Evolutionary conservation across 352 stramenopile genomes (phyloP).

Genomic region (Pilasporangium apinafurcum): DNA sequence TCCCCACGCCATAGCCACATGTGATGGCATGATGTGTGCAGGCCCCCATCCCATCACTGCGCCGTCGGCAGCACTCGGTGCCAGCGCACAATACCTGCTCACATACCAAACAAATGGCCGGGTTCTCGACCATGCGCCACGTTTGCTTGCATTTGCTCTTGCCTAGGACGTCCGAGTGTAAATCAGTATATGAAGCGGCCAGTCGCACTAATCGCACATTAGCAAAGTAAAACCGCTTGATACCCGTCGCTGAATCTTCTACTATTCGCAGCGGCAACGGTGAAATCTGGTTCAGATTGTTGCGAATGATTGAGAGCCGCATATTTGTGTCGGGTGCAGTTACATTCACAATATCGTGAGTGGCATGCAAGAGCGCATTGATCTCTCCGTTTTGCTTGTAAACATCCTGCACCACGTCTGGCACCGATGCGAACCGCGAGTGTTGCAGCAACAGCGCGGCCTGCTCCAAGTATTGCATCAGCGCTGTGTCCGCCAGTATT

Average conservation of each 20-base stretch:
- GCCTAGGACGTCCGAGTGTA: slow-evolving; percentile 64
- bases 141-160: slow-evolving; percentile 73
- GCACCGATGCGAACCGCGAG: slow-evolving; percentile 35
- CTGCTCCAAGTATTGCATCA: slow-evolving; percentile 50
- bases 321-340: slow-evolving; percentile 5
- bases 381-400: slow-evolving; percentile 55
- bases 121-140: slow-evolving; percentile 67
- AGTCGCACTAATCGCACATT: slow-evolving; percentile 61
- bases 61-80: slow-evolving; percentile 71
- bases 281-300: slow-evolving; percentile 47
- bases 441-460: slow-evolving; percentile 44
- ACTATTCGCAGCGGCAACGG: slow-evolving; percentile 44
- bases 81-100: slow-evolving; percentile 73
- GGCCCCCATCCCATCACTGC: slow-evolving; percentile 59
- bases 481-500: slow-evolving; percentile 31
- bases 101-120: slow-evolving; percentile 74
- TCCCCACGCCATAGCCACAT: slow-evolving; percentile 60
- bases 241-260: slow-evolving; percentile 21
- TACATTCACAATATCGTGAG: slow-evolving; percentile 16
- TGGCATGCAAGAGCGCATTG: slow-evolving; percentile 28
- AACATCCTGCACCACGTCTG: slow-evolving; percentile 32
- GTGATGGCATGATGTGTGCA: slow-evolving; percentile 72
- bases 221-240: slow-evolving; percentile 43
- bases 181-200: slow-evolving; percentile 65
- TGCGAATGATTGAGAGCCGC: slow-evolving; percentile 20